Evolutionary conservation across 805 yeast genomes (phyloP).

Genomic region (Cyberlindnera euphorbiiphila): DNA sequence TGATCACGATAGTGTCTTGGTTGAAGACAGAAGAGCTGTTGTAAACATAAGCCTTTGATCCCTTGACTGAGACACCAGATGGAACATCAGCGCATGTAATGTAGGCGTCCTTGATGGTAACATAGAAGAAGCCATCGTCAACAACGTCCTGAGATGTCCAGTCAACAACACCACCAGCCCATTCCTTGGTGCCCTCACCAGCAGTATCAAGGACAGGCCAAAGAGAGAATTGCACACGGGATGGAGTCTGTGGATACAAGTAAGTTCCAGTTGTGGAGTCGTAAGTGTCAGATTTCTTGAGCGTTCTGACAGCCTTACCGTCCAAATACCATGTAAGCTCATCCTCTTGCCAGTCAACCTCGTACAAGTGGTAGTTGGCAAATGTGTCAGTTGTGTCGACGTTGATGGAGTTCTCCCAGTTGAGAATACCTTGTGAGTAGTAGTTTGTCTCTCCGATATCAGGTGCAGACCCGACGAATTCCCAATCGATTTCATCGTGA

Average conservation of each 20-base stretch:
- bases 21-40: slow-evolving; percentile 44
- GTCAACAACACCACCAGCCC: slow-evolving; percentile 86
- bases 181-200: slow-evolving; percentile 62
- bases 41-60: slow-evolving; percentile 51
- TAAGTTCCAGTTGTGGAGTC: slow-evolving; percentile 59
- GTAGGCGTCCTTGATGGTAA: slow-evolving; percentile 54
- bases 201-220: slow-evolving; percentile 73
- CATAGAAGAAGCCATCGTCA: slow-evolving; percentile 76
- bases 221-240: slow-evolving; percentile 65
- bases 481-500: slow-evolving; percentile 88
- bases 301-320: slow-evolving; percentile 62
- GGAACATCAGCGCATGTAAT: slow-evolving; percentile 76
- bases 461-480: slow-evolving; percentile 74
- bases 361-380: slow-evolving; percentile 68
- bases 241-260: slow-evolving; percentile 69
- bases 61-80: slow-evolving; percentile 39
- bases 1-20: slow-evolving; percentile 49
- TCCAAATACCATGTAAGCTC: slow-evolving; percentile 67
- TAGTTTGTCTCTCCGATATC: slow-evolving; percentile 70
- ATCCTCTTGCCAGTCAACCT: slow-evolving; percentile 81
- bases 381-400: slow-evolving; percentile 47
- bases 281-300: slow-evolving; percentile 55
- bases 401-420: slow-evolving; percentile 57
- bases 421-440: slow-evolving; percentile 69
- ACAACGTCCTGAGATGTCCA: slow-evolving; percentile 76